Conservation (phyloP, 73 alveolate species). For the Stentor roeselii region DNA sequence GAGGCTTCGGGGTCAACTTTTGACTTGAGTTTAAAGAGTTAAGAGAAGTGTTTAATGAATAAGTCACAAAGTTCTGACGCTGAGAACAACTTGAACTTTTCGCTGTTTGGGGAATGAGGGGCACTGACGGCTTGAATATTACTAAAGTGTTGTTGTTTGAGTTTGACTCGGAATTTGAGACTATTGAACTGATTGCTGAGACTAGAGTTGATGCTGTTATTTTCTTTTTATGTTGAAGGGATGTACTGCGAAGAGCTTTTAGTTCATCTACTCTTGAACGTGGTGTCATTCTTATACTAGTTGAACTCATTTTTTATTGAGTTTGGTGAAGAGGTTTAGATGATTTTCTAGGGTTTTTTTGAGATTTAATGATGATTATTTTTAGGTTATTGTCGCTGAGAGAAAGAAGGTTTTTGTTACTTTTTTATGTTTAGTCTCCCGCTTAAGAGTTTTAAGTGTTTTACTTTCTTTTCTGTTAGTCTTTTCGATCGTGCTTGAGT, state of each 20-base stretch:
- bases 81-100: not conserved
- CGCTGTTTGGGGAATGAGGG: not conserved
- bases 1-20: not conserved
- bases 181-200: not conserved
- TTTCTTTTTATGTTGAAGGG: not conserved
- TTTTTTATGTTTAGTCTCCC: no score
- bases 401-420: not conserved
- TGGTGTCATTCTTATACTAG: not conserved
- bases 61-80: not conserved
- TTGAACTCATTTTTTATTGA: not conserved
- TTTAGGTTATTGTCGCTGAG: not conserved
- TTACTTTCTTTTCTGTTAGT: not conserved
- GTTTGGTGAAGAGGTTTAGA: no score
- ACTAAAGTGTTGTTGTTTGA: constrained; percentile 3
- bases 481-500: not conserved
- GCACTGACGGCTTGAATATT: not conserved
- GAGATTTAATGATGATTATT: not conserved
- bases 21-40: not conserved
- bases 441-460: not conserved
- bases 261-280: not conserved
- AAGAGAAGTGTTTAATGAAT: not conserved
- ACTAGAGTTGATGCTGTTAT: not conserved
- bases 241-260: not conserved
- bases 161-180: not conserved
- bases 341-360: no score